Conservation (phyloP, 768 basidiomycete species). For the Lyophyllum decastes region DNA sequence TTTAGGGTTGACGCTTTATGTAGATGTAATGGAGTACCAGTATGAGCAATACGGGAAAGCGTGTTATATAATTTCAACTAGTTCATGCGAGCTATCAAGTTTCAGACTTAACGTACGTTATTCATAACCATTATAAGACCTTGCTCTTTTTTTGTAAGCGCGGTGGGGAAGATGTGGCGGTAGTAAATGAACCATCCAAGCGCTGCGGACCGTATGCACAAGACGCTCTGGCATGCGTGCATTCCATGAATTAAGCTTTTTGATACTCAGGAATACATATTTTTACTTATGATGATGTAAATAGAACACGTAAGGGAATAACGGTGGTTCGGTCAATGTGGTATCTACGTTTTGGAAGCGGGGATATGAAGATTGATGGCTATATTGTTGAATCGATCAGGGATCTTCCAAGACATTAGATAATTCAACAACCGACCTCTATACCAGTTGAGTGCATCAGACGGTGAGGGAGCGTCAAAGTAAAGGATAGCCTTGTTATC, state of each 20-base stretch:
- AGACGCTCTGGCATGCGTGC: neutral
- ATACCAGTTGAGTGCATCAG: conserved; percentile 88
- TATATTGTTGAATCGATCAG: conserved; percentile 28
- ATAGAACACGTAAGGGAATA: conserved; percentile 12
- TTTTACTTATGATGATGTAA: conserved; percentile 13
- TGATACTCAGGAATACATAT: conserved; percentile 20
- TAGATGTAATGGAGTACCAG: neutral
- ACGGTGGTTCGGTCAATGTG: neutral
- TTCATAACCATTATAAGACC: no score
- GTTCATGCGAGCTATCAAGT: no score
- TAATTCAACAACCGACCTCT: conserved; percentile 55
- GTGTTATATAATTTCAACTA: no score
- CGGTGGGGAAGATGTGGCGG: no score
- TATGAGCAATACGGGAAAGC: neutral
- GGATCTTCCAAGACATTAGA: neutral
- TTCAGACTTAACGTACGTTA: no score
- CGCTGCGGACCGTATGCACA: no score
- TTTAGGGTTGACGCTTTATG: neutral
- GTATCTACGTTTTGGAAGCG: conserved; percentile 69
- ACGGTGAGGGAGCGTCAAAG: conserved; percentile 82
- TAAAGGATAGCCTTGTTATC: conserved; percentile 92
- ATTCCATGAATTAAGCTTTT: conserved; percentile 9
- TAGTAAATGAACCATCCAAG: no score
- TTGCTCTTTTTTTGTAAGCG: no score
- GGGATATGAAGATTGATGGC: conserved; percentile 91